Evolutionary conservation across 2,329 filamentous ascomycete species (phyloP).

Genomic region (Coleophoma crateriformis): DNA sequence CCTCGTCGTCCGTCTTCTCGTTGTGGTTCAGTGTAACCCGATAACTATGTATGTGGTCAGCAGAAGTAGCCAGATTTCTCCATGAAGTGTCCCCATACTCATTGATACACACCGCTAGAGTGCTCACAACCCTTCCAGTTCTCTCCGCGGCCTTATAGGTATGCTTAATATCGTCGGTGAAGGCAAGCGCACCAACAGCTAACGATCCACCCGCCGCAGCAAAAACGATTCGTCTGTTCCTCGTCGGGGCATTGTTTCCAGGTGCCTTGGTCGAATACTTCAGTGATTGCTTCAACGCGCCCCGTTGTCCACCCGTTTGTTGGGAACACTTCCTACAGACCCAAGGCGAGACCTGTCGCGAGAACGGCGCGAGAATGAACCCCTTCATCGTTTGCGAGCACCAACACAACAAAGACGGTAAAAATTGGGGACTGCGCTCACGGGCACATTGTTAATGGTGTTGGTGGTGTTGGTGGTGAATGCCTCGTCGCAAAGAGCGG

Average conservation of each 20-base stretch:
- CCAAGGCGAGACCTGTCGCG: constrained; percentile 3
- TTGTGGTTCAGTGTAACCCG: constrained; percentile 72
- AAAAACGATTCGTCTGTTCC: constrained; percentile 11
- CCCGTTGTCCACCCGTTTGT: constrained; percentile 5
- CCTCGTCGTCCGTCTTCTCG: constrained; percentile 54
- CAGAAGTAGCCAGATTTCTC: background rate
- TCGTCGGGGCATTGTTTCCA: constrained; percentile 1
- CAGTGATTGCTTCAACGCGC: background rate
- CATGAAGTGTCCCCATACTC: constrained; percentile 56
- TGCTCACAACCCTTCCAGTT: constrained; percentile 70
- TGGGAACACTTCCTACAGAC: constrained; percentile 18
- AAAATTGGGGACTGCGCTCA: background rate
- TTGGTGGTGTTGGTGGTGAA: background rate
- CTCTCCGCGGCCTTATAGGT: constrained; percentile 70
- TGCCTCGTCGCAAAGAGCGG: background rate
- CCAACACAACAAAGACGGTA: background rate
- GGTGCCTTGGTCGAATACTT: constrained; percentile 1
- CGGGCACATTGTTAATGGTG: constrained; percentile 4
- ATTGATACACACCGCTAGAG: constrained; percentile 77
- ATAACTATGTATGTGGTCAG: constrained; percentile 54
- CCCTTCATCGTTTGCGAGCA: constrained; percentile 17
- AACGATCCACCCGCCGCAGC: constrained; percentile 17
- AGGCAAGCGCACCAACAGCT: constrained; percentile 35
- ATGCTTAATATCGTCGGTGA: constrained; percentile 68
- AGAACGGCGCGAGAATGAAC: constrained; percentile 13